Base-by-base conservation (phyloP, 2,329 filamentous ascomycete genomes). In the Verticillium longisporum region DNA sequence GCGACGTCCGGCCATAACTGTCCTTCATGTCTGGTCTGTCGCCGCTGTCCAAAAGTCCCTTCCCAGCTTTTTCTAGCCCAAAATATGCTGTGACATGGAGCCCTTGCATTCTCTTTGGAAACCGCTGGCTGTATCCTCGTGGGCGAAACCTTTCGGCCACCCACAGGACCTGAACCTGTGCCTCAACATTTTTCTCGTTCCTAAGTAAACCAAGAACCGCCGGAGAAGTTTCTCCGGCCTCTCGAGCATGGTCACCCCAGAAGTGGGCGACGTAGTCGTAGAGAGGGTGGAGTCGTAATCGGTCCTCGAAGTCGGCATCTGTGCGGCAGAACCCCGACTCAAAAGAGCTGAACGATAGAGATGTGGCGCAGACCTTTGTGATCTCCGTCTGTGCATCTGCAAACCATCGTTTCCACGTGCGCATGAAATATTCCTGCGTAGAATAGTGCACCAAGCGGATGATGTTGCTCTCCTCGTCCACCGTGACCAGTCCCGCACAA, bases 391-490 rank as follows among this genome's bases (percentile, higher is more conserved):
- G 61, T 0, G 69, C 70, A 37, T 68, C 34, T 2, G 68, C 68
- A 61, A 78, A 74, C 67, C 71, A 75, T 11, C 56, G 21, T 0
- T 6, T 56, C 36, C 60, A 56, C 1, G 63, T 72, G 15, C 61
- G 56, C 21, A 75, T 68, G 56, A 81, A 73, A 63, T 78, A 82
- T 45, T 80, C 72, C 56, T 79, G 74, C 3, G 77, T 70, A 0
- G 79, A 80, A 58, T 78, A 77, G 63, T 82, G 78, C 9, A 78
- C 75, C 0, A 81, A 63, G 6, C 75, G 71, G 14, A 80, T 67
- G 37, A 74, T 68, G 37, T 69, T 60, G 58, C 69, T 78, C 57
- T 74, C 63, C 54, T 73, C 60, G 53, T 81, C 75, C 3, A 78
- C 56, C 0, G 71, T 75, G 2, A 81, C 73, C 15, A 82, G 60